Percentiles rank a stretch among this genome's conserved stretches.
phyloP scores from a whole-genome alignment of 371 early-diverging fungal species.

The Syncephalastrum contaminatum region DNA sequence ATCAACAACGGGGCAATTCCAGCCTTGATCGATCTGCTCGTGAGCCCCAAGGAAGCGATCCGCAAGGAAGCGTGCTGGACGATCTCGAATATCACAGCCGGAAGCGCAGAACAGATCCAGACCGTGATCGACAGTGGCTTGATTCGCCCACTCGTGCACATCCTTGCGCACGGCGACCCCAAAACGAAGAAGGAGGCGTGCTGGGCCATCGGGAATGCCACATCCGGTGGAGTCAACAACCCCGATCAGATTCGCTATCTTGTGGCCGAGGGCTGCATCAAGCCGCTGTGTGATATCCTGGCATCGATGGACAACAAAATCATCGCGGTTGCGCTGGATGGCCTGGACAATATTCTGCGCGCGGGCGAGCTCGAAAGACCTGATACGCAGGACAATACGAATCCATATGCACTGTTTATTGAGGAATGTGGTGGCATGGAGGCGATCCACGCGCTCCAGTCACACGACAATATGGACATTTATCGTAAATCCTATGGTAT shows the following conservation, averaged over 20 bases:
- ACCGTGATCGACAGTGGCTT: constrained; percentile 94
- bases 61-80: constrained; percentile 99
- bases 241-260: constrained; percentile 92
- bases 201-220: constrained; percentile 99
- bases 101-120: constrained; percentile 94
- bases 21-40: constrained; percentile 80
- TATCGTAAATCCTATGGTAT: constrained; percentile 94
- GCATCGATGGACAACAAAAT: constrained; percentile 90
- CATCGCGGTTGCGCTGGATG: constrained; percentile 95
- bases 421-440: constrained; percentile 96
- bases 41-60: constrained; percentile 89
- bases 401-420: constrained; percentile 86
- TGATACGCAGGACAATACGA: constrained; percentile 58
- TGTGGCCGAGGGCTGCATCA: constrained; percentile 89
- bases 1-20: constrained; percentile 89
- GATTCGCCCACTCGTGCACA: constrained; percentile 89
- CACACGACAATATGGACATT: constrained; percentile 89
- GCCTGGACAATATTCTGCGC: constrained; percentile 95
- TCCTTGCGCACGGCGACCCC: constrained; percentile 89
- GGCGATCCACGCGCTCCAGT: constrained; percentile 87
- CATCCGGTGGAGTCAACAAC: constrained; percentile 85
- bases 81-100: constrained; percentile 99
- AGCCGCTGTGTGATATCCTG: constrained; percentile 93
- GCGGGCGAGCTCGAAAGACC: constrained; percentile 82
- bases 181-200: constrained; percentile 99